These are phyloP conservation scores for Xenoacremonium recifei DNA, from an alignment of 2,329 filamentous ascomycete genomes.

Conservation along the genomic window DNA sequence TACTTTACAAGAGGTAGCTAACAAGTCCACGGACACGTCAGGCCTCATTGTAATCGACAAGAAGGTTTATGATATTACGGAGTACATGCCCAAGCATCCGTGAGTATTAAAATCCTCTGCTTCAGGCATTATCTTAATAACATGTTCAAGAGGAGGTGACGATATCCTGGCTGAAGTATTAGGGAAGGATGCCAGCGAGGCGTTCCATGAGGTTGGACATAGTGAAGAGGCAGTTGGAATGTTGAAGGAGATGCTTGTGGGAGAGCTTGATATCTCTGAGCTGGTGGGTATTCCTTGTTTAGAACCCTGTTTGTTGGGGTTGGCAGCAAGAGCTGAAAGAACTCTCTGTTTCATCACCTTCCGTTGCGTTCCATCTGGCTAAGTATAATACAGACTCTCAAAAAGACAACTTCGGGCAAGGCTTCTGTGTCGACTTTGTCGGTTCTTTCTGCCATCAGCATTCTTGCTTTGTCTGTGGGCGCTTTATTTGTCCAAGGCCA, in stretches of 20 bases:
- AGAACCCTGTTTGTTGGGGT: no score
- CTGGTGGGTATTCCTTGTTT: conserved; percentile 5
- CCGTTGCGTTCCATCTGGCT: no score
- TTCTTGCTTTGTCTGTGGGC: conserved; percentile 5
- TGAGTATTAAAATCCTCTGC: not conserved
- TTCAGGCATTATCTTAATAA: not conserved
- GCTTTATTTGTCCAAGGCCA: conserved; percentile 7
- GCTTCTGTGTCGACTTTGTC: not conserved
- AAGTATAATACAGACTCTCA: conserved; percentile 1
- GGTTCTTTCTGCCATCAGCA: conserved; percentile 2
- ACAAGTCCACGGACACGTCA: conserved; percentile 1
- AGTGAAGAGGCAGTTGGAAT: conserved; percentile 6
- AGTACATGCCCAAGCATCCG: conserved; percentile 8
- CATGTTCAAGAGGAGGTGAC: conserved; percentile 2
- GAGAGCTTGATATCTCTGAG: conserved; percentile 2
- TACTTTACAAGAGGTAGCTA: conserved; percentile 1
- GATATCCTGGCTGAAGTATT: conserved; percentile 7
- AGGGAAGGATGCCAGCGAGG: conserved; percentile 7
- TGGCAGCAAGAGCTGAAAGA: not conserved
- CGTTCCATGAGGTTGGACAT: conserved; percentile 9
- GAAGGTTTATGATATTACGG: conserved; percentile 7
- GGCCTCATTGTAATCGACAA: conserved; percentile 9
- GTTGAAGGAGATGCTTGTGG: conserved; percentile 4
- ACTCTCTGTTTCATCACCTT: no score
- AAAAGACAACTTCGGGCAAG: not conserved